Percentiles rank a stretch among this genome's conserved stretches.
These are phyloP conservation scores for Xylariaceae sp. DNA, from an alignment of 2,329 filamentous ascomycete genomes.

Conservation along the genomic window DNA sequence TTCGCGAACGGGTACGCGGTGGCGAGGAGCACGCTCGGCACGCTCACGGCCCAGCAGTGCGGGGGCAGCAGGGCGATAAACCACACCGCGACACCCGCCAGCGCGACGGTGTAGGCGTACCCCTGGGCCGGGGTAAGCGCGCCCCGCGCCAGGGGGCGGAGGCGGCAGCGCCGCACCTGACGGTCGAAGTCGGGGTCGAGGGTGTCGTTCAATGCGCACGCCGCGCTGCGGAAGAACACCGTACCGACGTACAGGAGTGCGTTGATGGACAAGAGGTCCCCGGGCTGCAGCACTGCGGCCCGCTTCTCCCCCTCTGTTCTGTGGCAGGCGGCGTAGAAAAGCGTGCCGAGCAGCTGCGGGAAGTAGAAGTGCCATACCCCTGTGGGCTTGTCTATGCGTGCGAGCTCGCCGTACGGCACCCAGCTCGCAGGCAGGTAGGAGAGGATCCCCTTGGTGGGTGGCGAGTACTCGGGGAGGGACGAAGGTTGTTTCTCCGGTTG, in stretches of 20 bases:
- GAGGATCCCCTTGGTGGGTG: constrained; percentile 40
- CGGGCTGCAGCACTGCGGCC: too few relatives aligned
- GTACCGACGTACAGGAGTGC: constrained; percentile 25
- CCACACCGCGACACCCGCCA: too few relatives aligned
- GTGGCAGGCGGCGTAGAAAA: constrained; percentile 42
- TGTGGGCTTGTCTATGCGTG: constrained; percentile 46
- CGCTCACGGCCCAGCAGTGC: constrained; percentile 28
- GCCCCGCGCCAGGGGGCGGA: constrained; percentile 45
- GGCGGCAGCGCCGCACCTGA: constrained; percentile 43
- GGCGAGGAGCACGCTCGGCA: constrained; percentile 37
- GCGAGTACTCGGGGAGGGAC: constrained; percentile 31
- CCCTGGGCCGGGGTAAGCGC: constrained; percentile 33
- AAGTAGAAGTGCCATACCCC: constrained; percentile 50
- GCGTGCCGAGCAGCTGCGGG: constrained; percentile 39
- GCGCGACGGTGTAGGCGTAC: constrained; percentile 41
- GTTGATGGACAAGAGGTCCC: constrained; percentile 6
- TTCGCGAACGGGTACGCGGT: constrained; percentile 47
- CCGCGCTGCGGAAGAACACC: constrained; percentile 44
- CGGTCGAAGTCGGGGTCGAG: constrained; percentile 50
- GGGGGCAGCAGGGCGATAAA: too few relatives aligned
- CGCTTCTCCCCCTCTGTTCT: too few relatives aligned
- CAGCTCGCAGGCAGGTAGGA: constrained; percentile 38
- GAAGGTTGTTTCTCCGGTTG: background rate
- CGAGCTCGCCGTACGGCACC: constrained; percentile 50
- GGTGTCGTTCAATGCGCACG: constrained; percentile 52